Percentiles rank a stretch among this genome's conserved stretches.
Conservation (phyloP, 169 alveolate species). For the Plasmodium adleri region DNA sequence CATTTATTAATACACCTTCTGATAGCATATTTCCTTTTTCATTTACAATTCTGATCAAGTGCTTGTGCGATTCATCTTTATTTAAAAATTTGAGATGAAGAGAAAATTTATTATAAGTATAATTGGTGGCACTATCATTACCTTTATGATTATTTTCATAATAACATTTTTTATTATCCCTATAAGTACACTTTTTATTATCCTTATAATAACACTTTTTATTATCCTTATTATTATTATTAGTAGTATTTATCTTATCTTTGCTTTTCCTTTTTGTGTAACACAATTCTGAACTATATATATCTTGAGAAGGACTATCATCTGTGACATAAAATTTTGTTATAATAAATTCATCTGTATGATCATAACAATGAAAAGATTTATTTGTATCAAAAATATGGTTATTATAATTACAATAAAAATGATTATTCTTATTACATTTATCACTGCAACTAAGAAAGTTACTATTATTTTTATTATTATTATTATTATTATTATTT, state of each 20-base stretch:
- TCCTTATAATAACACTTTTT: too few species aligned
- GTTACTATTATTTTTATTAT: neutral
- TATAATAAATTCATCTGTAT: constrained; percentile 5
- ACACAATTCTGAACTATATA: neutral
- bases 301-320: neutral
- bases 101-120: neutral
- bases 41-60: constrained; percentile 19
- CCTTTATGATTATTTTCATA: too few species aligned
- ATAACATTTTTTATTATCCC: too few species aligned
- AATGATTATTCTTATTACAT: neutral
- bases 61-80: constrained; percentile 20
- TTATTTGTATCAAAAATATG: too few species aligned
- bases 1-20: constrained; percentile 23
- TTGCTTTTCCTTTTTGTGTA: neutral
- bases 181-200: too few species aligned
- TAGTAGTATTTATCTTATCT: neutral
- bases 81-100: constrained; percentile 34
- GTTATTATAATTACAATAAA: too few species aligned
- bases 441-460: neutral
- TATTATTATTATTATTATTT: neutral
- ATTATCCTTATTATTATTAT: too few species aligned
- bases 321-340: neutral
- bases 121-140: neutral
- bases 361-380: neutral
- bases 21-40: constrained; percentile 11